phyloP scores from a whole-genome alignment of 176 grass and related monocot species.

The Pontederia crassipes region DNA sequence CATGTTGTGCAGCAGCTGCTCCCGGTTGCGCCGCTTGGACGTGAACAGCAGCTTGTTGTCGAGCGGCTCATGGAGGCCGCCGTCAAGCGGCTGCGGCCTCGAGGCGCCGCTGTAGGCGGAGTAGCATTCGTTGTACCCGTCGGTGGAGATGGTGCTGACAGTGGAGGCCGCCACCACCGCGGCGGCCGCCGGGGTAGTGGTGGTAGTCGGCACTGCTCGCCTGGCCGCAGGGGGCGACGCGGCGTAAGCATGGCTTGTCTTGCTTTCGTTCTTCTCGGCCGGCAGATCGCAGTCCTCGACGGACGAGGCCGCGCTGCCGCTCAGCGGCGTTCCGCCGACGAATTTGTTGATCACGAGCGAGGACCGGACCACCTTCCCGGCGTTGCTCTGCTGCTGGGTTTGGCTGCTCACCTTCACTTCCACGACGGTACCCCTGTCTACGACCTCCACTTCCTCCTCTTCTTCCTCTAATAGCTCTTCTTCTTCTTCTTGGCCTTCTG shows the following conservation, averaged over 20 bases:
- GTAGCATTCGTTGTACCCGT: slow-evolving; percentile 4
- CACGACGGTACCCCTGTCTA: slow-evolving; percentile 77
- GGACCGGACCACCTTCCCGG: slow-evolving; percentile 59
- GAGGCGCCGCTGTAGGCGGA: slow-evolving; percentile 1
- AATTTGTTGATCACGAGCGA: slow-evolving; percentile 98
- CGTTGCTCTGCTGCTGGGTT: slow-evolving; percentile 26
- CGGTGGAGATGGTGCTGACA: background rate
- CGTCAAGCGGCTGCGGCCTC: background rate
- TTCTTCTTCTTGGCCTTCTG: slow-evolving; percentile 21
- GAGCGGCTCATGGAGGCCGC: background rate
- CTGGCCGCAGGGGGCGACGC: slow-evolving; percentile 13
- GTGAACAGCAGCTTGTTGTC: slow-evolving; percentile 82
- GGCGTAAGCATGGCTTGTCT: no score
- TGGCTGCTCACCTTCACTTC: slow-evolving; percentile 93
- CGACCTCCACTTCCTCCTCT: slow-evolving; percentile 81
- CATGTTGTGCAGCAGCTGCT: slow-evolving; percentile 68
- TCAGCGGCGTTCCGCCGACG: slow-evolving; percentile 57
- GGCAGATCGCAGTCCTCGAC: background rate
- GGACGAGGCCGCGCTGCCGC: background rate
- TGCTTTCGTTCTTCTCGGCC: no score
- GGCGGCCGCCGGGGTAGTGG: slow-evolving; percentile 56
- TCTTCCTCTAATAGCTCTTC: slow-evolving; percentile 31
- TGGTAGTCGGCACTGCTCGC: slow-evolving; percentile 35
- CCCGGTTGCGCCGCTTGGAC: slow-evolving; percentile 36
- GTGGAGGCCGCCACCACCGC: slow-evolving; percentile 48